phyloP scores from a whole-genome alignment of 108 stramenopile species.

The Aurantiochytrium sp. region DNA sequence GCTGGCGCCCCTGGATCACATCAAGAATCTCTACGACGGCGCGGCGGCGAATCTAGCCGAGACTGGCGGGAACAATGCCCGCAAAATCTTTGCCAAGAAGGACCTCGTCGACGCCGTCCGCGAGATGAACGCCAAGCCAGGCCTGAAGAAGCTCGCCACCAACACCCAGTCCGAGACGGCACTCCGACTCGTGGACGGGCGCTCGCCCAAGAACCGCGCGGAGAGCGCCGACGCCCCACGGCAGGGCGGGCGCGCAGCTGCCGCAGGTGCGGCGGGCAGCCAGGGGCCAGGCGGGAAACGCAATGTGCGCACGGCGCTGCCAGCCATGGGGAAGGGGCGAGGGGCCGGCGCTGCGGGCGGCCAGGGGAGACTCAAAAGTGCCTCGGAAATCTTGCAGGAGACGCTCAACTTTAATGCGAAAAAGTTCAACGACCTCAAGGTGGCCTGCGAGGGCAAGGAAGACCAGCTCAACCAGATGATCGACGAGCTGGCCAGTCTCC shows the following conservation, averaged over 20 bases:
- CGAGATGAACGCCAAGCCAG: constrained; percentile 7
- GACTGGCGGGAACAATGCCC: background rate
- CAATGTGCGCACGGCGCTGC: background rate
- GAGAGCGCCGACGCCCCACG: too few relatives aligned
- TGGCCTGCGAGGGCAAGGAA: background rate
- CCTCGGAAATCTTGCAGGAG: constrained; percentile 1
- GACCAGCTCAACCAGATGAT: background rate
- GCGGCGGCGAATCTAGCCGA: background rate
- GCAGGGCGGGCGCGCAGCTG: too few relatives aligned
- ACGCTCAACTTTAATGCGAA: constrained; percentile 4
- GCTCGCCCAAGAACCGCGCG: too few relatives aligned
- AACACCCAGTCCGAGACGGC: background rate
- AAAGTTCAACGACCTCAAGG: constrained; percentile 12
- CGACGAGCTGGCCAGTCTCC: background rate
- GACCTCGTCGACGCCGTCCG: background rate
- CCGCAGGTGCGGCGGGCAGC: too few relatives aligned
- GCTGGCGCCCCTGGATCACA: background rate
- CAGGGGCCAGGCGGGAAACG: too few relatives aligned
- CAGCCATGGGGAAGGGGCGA: background rate
- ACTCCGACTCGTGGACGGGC: too few relatives aligned
- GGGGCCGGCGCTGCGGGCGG: background rate
- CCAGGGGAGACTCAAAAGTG: background rate
- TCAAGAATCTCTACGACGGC: background rate
- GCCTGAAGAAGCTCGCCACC: background rate
- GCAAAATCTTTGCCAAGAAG: background rate